Evolutionary conservation across 768 basidiomycete species (phyloP), one percentile per base, ranked within the genome.

Genomic region (Lepiota brunneoincarnata): DNA sequence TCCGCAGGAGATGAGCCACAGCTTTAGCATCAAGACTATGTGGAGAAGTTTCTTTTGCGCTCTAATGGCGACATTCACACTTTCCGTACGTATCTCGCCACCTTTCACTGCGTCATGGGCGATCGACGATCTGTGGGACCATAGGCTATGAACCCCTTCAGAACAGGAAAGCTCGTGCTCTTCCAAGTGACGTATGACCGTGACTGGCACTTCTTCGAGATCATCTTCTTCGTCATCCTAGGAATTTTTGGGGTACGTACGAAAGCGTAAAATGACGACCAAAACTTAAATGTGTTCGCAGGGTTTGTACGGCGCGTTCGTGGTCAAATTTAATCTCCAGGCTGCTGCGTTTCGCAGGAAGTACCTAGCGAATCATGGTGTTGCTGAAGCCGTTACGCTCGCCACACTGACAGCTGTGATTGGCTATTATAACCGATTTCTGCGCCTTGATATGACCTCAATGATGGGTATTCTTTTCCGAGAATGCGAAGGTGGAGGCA

Each of bases 201-300:
- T 28, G 93, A 94, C 63, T 99, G 97, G 97, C 97, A 98, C 66
- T 98, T 96, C 72, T 98, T 98, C 65, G 97, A 98, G 65, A 91
- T 99, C 47, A 87, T 97, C 15, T 96, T 96, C 69, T 99, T 95
- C 70, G 79, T 98, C 49, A 82, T 98, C 55, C 82, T 99, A 38
- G 97, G 97, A 9, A 79, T 98, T 57, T 99, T 99, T 68, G 97
- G 97, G 44, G 96, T 96, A 64, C 57, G 83, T 71, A 18, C 21
- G 18, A 23, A n/a, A 28, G 37, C 23, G 12, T 38, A 5, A 26
- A 28, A 21, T 3, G 23, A n/a, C 36, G 15, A 18, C 23, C 52
- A 20, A 54, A 44, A 23, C 51, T 61, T 42, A 57, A 9, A 38
- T 17, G 42, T 44, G 36, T 58, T 49, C 15, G 14, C 39, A 98